Conservation (phyloP, 257 asterid genomes). For the Lycium barbarum region DNA sequence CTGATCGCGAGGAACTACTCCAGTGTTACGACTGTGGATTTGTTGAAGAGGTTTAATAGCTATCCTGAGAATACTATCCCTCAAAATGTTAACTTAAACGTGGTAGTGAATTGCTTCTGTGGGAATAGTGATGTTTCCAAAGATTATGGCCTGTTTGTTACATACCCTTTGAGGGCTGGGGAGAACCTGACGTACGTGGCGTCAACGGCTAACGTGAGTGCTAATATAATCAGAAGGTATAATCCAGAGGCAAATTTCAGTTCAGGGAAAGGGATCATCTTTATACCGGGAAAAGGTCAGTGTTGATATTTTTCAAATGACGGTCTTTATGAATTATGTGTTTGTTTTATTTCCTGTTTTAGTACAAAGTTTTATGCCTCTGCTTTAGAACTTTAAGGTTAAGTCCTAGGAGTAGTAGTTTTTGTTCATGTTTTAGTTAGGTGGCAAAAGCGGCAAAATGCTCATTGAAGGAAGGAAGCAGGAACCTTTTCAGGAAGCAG, state of each 20-base stretch:
- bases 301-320: too few species aligned
- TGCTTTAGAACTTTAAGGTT: not conserved
- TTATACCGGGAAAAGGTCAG: constrained; percentile 78
- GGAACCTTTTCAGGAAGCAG: not conserved
- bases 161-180: constrained; percentile 69
- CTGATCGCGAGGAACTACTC: constrained; percentile 51
- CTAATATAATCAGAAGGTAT: constrained; percentile 55
- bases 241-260: constrained; percentile 58
- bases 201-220: constrained; percentile 49
- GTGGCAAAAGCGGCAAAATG: not conserved
- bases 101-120: constrained; percentile 83
- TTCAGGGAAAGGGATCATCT: constrained; percentile 57
- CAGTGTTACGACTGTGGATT: constrained; percentile 54
- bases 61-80: constrained; percentile 59
- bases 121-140: constrained; percentile 57
- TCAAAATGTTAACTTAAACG: constrained; percentile 48
- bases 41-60: constrained; percentile 51
- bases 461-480: not conserved
- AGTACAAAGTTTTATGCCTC: not conserved
- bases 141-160: constrained; percentile 75
- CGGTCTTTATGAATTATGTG: not conserved
- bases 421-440: not conserved
- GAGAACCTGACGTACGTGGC: constrained; percentile 65
- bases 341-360: not conserved
- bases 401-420: not conserved